Percentiles rank a stretch among this genome's conserved stretches.
phyloP scores from a whole-genome alignment of 768 basidiomycete genomes.

The Punctularia strigosozonata region DNA sequence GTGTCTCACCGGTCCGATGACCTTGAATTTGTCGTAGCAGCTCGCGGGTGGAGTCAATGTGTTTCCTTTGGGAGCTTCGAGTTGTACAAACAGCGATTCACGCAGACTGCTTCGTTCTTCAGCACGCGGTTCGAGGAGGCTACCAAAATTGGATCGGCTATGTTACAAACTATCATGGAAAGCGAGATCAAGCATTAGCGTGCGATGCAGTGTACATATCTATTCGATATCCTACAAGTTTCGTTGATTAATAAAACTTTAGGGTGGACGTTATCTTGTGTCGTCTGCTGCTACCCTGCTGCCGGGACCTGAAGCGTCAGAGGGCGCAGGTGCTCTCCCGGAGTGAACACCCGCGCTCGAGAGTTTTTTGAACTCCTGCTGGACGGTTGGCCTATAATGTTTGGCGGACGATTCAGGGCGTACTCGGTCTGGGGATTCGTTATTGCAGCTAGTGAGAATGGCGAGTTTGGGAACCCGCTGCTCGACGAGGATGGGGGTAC shows the following conservation, averaged over 20 bases:
- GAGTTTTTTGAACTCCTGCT: constrained; percentile 58
- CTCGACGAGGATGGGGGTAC: constrained; percentile 14
- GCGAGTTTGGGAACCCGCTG: constrained; percentile 19
- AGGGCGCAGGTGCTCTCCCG: constrained; percentile 72
- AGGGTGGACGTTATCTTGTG: no score
- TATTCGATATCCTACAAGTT: no score
- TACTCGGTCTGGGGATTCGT: no score
- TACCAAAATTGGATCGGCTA: constrained; percentile 67
- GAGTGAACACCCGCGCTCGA: constrained; percentile 63
- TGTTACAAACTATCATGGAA: constrained; percentile 82
- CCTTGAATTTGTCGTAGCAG: constrained; percentile 87
- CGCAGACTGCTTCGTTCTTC: constrained; percentile 73
- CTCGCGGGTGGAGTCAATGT: constrained; percentile 93
- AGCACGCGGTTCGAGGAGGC: constrained; percentile 82
- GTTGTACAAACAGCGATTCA: constrained; percentile 71
- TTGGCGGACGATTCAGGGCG: no score
- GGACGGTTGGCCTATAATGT: constrained; percentile 13
- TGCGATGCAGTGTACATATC: no score
- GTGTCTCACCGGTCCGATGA: constrained; percentile 80
- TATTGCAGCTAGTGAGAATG: constrained; percentile 29
- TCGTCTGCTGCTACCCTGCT: no score
- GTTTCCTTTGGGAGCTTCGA: constrained; percentile 90
- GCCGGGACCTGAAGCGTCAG: constrained; percentile 14
- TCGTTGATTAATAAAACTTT: no score
- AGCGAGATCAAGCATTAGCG: constrained; percentile 16